Base-by-base conservation (phyloP, 192 early-diverging fungal genomes). In the Rhizoclosmatium globosum region DNA sequence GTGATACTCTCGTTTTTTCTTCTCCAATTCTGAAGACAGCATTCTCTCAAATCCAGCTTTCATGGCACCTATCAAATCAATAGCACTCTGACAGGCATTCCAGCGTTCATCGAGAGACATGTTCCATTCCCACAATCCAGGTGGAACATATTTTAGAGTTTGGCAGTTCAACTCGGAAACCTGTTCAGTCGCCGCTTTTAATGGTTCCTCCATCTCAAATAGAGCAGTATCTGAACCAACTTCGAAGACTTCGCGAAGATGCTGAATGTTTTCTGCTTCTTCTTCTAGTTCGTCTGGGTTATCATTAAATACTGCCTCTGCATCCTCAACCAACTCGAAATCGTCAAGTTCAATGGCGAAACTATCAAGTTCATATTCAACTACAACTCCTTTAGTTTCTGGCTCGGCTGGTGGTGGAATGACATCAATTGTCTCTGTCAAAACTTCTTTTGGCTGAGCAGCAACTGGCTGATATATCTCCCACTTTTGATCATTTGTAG, bases 201-300 rank as follows among this genome's bases (percentile, higher is more conserved):
- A n/a, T 7, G 19, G 38, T 65, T 69, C 68, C 42, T 84, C 83
- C 9, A 13, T 73, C 6, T 77, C 79, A 9, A 42, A 4, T 46
- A 11, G 56, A 7, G 19, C 68, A 19, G n/a, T 78, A 53, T 79
- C 62, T 13, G 48, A 21, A 4, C 44, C 74, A 69, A 76, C 45
- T 31, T 4, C 53, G 59, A 43, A 82, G 64, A 84, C 68, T 38
- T 84, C 83, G 11, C 83, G 81, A 48, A 84, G 50, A 65, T 84
- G 83, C 71, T 85, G 83, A 17, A 84, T 21, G 61, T 82, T 58
- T n/a, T 84, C 83, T 11, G 82, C 15, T 19, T 53, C 65, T 23
- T 74, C 82, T 39, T 85, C 83, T n/a, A 85, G 64, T 64, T 85
- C 79, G n/a, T 84, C 83, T 4, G 64, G 15, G 68, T 85, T 66